Conservation (phyloP, 257 asterid species). For the Verbena officinalis region DNA sequence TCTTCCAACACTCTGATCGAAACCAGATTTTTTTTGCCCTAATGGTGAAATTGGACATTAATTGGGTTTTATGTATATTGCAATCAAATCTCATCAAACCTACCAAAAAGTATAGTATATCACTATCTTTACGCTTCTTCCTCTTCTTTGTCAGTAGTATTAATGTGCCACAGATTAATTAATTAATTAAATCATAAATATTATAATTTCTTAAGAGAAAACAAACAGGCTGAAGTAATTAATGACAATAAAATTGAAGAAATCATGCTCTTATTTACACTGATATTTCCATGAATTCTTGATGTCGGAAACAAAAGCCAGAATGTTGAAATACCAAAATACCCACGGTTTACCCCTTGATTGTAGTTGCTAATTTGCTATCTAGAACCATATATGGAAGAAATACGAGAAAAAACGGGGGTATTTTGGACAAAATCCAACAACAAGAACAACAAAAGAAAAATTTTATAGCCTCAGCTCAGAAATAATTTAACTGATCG, state of each 20-base stretch:
- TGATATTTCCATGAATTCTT: conserved; percentile 24
- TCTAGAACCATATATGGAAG: neutral
- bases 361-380: neutral
- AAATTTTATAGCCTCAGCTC: neutral
- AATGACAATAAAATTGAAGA: conserved; percentile 2
- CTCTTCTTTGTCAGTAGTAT: neutral
- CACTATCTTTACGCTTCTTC: neutral
- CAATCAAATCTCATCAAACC: conserved; percentile 22
- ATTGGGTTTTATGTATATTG: conserved; percentile 19
- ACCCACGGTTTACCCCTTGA: conserved; percentile 73
- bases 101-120: neutral
- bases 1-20: conserved; percentile 17
- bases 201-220: neutral
- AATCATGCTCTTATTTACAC: conserved; percentile 32
- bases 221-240: neutral
- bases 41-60: conserved; percentile 15
- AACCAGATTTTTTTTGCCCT: conserved; percentile 18
- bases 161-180: no score
- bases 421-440: conserved; percentile 65
- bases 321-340: conserved; percentile 63
- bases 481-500: conserved; percentile 3
- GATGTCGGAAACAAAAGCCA: conserved; percentile 29
- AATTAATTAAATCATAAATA: no score
- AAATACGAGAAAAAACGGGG: conserved; percentile 68
- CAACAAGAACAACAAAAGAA: neutral